Evolutionary conservation across 768 basidiomycete genomes (phyloP).

Genomic region (Floccularia luteovirens): DNA sequence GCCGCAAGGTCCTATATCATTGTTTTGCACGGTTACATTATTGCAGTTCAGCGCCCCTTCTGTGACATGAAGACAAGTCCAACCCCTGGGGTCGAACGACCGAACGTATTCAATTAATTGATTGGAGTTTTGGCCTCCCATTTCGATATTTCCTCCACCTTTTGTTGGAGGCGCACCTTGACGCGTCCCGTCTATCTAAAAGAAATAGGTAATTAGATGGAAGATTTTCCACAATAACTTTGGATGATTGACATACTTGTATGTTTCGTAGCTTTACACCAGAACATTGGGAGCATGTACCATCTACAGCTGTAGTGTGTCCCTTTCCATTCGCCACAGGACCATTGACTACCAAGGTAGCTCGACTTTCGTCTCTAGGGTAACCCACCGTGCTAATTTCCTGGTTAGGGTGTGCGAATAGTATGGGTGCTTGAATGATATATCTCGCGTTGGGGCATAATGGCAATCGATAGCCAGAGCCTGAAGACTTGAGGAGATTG

Average conservation of each 20-base stretch:
- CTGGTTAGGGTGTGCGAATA: constrained; percentile 60
- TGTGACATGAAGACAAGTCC: constrained; percentile 76
- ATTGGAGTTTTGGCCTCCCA: constrained; percentile 67
- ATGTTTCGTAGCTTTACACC: constrained; percentile 64
- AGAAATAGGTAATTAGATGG: background rate
- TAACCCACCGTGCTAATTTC: constrained; percentile 81
- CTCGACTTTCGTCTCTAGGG: constrained; percentile 59
- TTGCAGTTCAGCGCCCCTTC: constrained; percentile 64
- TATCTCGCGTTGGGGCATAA: constrained; percentile 64
- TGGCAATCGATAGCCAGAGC: constrained; percentile 54
- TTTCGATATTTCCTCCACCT: constrained; percentile 79
- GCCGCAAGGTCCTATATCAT: constrained; percentile 79
- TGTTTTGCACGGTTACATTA: constrained; percentile 64
- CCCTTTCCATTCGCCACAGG: constrained; percentile 52
- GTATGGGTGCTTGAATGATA: constrained; percentile 54
- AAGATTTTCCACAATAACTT: background rate
- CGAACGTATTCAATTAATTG: constrained; percentile 75
- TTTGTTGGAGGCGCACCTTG: constrained; percentile 37
- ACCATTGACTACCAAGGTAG: constrained; percentile 63
- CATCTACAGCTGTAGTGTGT: constrained; percentile 69
- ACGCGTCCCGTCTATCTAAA: constrained; percentile 70
- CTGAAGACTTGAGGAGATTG: constrained; percentile 53
- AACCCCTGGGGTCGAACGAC: constrained; percentile 70
- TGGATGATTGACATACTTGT: constrained; percentile 35
- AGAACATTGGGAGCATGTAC: constrained; percentile 50